These are phyloP conservation scores for Priceomyces carsonii DNA, from an alignment of 805 yeast genomes.

Conservation along the genomic window DNA sequence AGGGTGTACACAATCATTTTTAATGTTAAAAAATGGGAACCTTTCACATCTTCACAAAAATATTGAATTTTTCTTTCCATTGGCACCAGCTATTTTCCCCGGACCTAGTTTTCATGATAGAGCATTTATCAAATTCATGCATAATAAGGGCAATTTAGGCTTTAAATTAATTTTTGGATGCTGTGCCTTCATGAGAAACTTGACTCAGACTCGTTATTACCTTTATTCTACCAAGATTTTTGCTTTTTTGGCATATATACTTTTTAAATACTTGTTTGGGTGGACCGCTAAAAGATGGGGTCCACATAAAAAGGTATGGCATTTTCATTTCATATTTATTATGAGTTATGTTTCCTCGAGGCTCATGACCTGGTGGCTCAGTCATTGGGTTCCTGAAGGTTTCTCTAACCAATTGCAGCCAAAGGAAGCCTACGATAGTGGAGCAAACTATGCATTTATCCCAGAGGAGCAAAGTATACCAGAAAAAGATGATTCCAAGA, in stretches of 20 bases:
- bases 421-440: constrained; percentile 28
- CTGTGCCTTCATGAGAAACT: constrained; percentile 73
- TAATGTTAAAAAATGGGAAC: constrained; percentile 54
- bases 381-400: constrained; percentile 37
- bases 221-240: constrained; percentile 45
- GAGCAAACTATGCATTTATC: constrained; percentile 24
- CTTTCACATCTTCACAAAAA: constrained; percentile 44
- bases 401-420: constrained; percentile 40
- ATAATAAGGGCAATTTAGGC: constrained; percentile 44
- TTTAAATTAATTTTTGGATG: constrained; percentile 67
- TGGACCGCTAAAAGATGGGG: constrained; percentile 81
- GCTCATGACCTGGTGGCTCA: constrained; percentile 92
- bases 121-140: constrained; percentile 61
- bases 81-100: constrained; percentile 92
- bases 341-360: constrained; percentile 81
- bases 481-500: constrained; percentile 47
- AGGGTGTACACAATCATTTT: constrained; percentile 85
- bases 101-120: constrained; percentile 71
- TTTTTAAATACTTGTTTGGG: constrained; percentile 84
- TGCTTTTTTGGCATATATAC: constrained; percentile 67
- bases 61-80: constrained; percentile 67
- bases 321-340: constrained; percentile 79
- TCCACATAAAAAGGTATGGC: constrained; percentile 59
- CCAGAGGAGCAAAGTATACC: constrained; percentile 17
- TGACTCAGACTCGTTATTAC: constrained; percentile 58